Base-by-base conservation (phyloP, 176 grass and related monocot species). In the Hsuehochloa calcarea region DNA sequence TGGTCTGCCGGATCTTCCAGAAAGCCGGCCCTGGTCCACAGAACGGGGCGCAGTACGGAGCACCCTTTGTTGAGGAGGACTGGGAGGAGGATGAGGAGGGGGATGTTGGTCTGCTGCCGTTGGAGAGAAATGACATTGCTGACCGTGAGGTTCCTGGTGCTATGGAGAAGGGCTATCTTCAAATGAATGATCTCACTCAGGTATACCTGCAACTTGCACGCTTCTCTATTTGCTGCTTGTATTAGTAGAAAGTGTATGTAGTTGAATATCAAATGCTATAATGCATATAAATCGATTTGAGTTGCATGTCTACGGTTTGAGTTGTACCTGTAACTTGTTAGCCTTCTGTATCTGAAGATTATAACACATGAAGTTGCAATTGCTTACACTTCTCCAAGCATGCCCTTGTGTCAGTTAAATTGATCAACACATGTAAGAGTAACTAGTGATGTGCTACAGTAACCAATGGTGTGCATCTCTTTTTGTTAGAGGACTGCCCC, bases 1-100 rank as follows among this genome's bases (percentile, higher is more conserved):
- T 98, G 27, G 93, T 98, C 46, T 98, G 96, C 74, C 86, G 96
- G n/a, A 90, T 98, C 85, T 98, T 98, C 67, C 91, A 98, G 87
- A 98, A 98, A 82, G 94, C 72, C 10, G 96, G 91, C 2, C 88
- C 91, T 22, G 93, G 96, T 55, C 96, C 93, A 16, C 93, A 95
- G 39, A 98, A 98, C 35, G 96, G 96, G 6, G 96, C 96, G 31
- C 96, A 98, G 65, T 98, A 98, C 69, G 96, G 96, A 44, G 96
- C 96, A 17, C 96, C 96, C 46, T 98, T 93, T n/a, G 82, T 92
- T 6, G 96, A 98, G 91, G 96, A 93, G 85, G 96, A 98, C 71
- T 98, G 96, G 96, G 93, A 95, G 49, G 83, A 87, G 55, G 80
- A 91, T 0, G 90, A 92, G 1, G 84, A 88, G 54, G 87, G 85